Evolutionary conservation across 2,329 filamentous ascomycete genomes (phyloP).

Genomic region (Colletotrichum chlorophyti): DNA sequence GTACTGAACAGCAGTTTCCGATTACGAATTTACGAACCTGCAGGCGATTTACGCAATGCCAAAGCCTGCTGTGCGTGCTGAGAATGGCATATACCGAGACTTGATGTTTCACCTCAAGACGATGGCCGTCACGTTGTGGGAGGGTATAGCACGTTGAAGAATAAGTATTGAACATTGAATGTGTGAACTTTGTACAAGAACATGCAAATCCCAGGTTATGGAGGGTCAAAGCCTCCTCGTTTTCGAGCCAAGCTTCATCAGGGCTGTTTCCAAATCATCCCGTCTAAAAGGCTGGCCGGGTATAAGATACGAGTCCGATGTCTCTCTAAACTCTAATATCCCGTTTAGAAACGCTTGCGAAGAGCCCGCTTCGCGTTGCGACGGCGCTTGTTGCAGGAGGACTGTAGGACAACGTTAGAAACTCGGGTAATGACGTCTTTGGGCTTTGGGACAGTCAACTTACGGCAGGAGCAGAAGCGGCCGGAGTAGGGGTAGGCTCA

Average conservation of each 20-base stretch:
- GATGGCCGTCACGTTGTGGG: background rate
- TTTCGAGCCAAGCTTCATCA: slow-evolving; percentile 7
- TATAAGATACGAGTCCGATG: slow-evolving; percentile 19
- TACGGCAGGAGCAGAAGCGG: slow-evolving; percentile 3
- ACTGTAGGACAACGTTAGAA: slow-evolving; percentile 7
- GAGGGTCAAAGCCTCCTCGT: slow-evolving; percentile 7
- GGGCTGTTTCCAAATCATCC: slow-evolving; percentile 20
- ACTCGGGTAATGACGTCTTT: no score
- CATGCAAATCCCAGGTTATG: slow-evolving; percentile 20
- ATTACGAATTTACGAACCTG: background rate
- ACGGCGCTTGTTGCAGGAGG: slow-evolving; percentile 20
- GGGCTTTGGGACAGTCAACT: no score
- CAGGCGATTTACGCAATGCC: background rate
- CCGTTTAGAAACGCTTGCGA: slow-evolving; percentile 24
- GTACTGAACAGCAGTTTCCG: no score
- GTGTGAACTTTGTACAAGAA: slow-evolving; percentile 29
- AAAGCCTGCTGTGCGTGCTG: no score
- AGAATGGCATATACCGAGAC: background rate
- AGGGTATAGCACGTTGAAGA: background rate
- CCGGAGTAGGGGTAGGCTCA: slow-evolving; percentile 2
- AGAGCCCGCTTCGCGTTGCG: slow-evolving; percentile 22
- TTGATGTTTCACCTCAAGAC: slow-evolving; percentile 13
- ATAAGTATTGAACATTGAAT: slow-evolving; percentile 27
- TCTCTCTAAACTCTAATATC: slow-evolving; percentile 15
- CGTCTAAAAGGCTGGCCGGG: slow-evolving; percentile 13